These are phyloP conservation scores for Macrophomina phaseolina DNA, from an alignment of 2,329 filamentous ascomycete species.

Conservation along the genomic window DNA sequence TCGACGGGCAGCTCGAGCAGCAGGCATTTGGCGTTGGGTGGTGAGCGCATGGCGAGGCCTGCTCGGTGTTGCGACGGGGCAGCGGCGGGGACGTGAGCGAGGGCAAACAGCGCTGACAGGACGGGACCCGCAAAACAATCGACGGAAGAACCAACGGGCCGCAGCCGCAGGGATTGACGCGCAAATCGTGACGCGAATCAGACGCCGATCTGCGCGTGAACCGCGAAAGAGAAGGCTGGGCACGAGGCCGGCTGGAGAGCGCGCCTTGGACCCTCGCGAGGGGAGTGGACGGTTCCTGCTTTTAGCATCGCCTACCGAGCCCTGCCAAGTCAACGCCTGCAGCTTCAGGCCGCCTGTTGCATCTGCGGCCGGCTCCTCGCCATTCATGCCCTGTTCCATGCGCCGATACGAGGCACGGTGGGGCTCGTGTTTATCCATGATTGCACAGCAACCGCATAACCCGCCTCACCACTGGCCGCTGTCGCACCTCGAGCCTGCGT, in stretches of 20 bases:
- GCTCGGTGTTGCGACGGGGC: slow-evolving; percentile 16
- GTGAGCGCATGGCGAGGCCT: slow-evolving; percentile 22
- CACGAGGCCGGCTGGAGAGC: not conserved
- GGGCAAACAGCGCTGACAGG: not conserved
- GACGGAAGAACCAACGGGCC: not conserved
- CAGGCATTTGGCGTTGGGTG: slow-evolving; percentile 2
- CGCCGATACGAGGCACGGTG: slow-evolving; percentile 16
- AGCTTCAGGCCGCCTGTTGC: slow-evolving; percentile 18
- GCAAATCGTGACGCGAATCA: slow-evolving; percentile 22
- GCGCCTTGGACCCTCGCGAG: not conserved
- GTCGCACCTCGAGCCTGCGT: not conserved
- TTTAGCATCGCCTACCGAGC: slow-evolving; percentile 4
- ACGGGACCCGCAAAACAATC: not conserved
- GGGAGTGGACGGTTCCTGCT: not conserved
- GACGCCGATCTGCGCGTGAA: slow-evolving; percentile 3
- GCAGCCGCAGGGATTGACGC: slow-evolving; percentile 1
- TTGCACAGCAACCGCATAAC: slow-evolving; percentile 9
- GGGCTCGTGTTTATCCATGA: slow-evolving; percentile 20
- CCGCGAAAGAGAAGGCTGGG: not conserved
- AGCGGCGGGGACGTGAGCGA: slow-evolving; percentile 8
- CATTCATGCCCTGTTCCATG: slow-evolving; percentile 3
- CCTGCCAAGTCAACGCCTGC: slow-evolving; percentile 17
- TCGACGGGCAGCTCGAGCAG: slow-evolving; percentile 46
- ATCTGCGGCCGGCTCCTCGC: not conserved
- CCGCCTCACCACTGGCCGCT: not conserved